Evolutionary conservation across 306 rosid genomes (phyloP).

Genomic region (Gleditsia sinensis): DNA sequence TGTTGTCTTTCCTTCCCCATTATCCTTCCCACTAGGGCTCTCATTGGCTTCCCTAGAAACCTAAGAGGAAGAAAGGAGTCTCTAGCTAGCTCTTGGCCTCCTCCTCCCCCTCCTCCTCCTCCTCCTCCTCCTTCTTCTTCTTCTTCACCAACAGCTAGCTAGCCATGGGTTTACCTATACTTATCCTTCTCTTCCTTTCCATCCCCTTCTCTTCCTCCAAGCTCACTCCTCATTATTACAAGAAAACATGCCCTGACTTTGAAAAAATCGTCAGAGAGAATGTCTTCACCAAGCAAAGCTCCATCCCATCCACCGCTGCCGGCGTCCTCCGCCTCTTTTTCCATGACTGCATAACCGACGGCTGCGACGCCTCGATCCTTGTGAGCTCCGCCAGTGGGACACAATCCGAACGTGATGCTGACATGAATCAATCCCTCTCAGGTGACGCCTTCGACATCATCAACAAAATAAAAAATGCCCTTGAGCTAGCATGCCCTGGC

Average conservation of each 20-base stretch:
- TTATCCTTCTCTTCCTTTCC: slow-evolving; percentile 23
- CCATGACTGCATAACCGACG: slow-evolving; percentile 64
- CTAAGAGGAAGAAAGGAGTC: slow-evolving; percentile 12
- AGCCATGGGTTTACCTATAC: slow-evolving; percentile 40
- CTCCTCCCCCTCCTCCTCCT: neutral
- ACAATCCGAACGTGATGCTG: slow-evolving; percentile 55
- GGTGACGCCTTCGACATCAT: slow-evolving; percentile 58
- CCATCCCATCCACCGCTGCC: slow-evolving; percentile 45
- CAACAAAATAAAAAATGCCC: slow-evolving; percentile 41
- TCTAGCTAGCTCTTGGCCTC: too few relatives aligned
- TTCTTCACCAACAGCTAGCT: neutral
- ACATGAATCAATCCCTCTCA: slow-evolving; percentile 47
- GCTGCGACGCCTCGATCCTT: slow-evolving; percentile 60
- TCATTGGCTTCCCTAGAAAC: neutral
- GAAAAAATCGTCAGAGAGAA: slow-evolving; percentile 31
- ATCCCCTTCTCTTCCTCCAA: slow-evolving; percentile 36
- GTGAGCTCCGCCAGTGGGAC: slow-evolving; percentile 43
- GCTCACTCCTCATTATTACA: slow-evolving; percentile 50
- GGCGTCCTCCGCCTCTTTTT: slow-evolving; percentile 59
- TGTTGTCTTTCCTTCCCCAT: neutral
- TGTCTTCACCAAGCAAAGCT: slow-evolving; percentile 42
- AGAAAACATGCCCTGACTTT: slow-evolving; percentile 53
- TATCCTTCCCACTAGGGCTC: too few relatives aligned
- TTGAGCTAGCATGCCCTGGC: slow-evolving; percentile 54
- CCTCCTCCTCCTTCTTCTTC: neutral